Conservation (phyloP, 192 early-diverging fungal genomes). For the Podila horticola region DNA sequence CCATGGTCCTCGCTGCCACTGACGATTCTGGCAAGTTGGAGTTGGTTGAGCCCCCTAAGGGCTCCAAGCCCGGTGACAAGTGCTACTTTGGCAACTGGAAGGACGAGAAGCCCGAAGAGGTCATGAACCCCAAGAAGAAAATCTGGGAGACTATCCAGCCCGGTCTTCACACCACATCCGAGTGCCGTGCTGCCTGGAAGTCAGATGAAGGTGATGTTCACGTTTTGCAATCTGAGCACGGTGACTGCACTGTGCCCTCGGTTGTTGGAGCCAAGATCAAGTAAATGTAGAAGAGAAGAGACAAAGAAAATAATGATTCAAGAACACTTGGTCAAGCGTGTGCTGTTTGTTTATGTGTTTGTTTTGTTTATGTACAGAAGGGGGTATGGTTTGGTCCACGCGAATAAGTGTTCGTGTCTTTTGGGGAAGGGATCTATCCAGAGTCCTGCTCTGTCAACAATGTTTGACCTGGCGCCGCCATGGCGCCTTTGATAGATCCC, state of each 20-base stretch:
- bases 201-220: slow-evolving; percentile 61
- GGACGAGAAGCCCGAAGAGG: slow-evolving; percentile 83
- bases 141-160: slow-evolving; percentile 97
- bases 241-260: slow-evolving; percentile 70
- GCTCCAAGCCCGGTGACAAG: slow-evolving; percentile 87
- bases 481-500: background rate
- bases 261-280: slow-evolving; percentile 78
- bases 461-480: background rate
- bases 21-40: slow-evolving; percentile 90
- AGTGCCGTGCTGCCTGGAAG: slow-evolving; percentile 73
- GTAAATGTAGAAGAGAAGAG: slow-evolving; percentile 51
- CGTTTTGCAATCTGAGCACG: slow-evolving; percentile 53
- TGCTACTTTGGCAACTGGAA: slow-evolving; percentile 94
- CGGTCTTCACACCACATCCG: slow-evolving; percentile 77
- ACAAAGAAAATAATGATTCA: background rate
- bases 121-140: slow-evolving; percentile 99
- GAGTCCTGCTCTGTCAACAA: slow-evolving; percentile 1
- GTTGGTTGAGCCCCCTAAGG: slow-evolving; percentile 88
- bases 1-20: slow-evolving; percentile 96
- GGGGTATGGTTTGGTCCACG: background rate
- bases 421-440: background rate
- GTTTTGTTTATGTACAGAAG: background rate
- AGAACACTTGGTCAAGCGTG: background rate
- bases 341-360: background rate
- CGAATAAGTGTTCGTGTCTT: background rate